Base-by-base conservation (phyloP, 148 eudicot species). In the Mesembryanthemum crystallinum region DNA sequence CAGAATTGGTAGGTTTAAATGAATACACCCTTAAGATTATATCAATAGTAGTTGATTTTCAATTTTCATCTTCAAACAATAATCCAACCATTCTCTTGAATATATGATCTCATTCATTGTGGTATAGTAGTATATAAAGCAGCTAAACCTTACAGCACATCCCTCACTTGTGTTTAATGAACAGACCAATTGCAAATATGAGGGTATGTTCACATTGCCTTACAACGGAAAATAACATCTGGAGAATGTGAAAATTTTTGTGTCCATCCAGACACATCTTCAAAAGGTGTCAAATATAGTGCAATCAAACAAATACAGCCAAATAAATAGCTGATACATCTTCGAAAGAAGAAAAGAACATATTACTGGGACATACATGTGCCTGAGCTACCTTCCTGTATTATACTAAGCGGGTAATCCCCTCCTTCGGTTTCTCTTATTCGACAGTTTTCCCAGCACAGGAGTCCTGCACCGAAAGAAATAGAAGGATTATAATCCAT, bases 241-340 rank as follows among this genome's bases (percentile, higher is more conserved):
- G 25, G 59, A 55, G 33, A 77, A 49, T 10, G 5, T 57, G 51
- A 57, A 42, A 58, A 14, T 9, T 45, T 54, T 64, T 61, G 74
- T 67, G 66, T 73, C 73, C 14, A 45, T 73, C 77, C 60, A 73
- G 82, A 79, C 82, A 73, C 81, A 39, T 64, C 25, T 54, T 52
- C 42, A 59, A 69, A 67, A 58, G 25, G 73, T 79, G 30, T 39
- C 21, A 62, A 17, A 68, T 66, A 43, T 47, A 73, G 32, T 67
- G 69, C 47, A 37, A 39, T 35, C 20, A 32, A 62, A 67, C 55
- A 75, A 62, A 61, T 69, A 69, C 78, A 79, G 69, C 43, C 67
- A 67, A 59, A 9, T 47, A 67, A 59, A 9, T 47, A 12, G 75
- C 55, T 54, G 65, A 57, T 72, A 57, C 73, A 73, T 72, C 30